These are phyloP conservation scores for Solanum etuberosum DNA, from an alignment of 257 asterid species.

Conservation along the genomic window DNA sequence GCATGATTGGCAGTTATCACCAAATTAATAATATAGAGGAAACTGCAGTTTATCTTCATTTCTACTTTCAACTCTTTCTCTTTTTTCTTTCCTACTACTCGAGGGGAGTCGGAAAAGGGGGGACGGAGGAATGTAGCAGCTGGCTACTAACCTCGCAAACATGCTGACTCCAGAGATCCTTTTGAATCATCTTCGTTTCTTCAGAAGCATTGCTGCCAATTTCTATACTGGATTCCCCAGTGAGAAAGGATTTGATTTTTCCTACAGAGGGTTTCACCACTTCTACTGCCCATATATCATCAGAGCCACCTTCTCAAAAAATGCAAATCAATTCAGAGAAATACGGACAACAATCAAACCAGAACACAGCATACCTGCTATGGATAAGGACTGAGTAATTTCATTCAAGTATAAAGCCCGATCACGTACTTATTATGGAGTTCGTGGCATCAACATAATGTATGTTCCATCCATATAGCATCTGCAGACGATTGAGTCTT, in stretches of 20 bases:
- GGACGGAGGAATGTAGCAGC: neutral
- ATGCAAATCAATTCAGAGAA: neutral
- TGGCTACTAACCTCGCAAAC: conserved; percentile 51
- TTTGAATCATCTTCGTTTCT: conserved; percentile 21
- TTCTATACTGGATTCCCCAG: conserved; percentile 6
- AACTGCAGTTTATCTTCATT: neutral
- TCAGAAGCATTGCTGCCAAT: conserved; percentile 2
- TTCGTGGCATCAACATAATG: conserved; percentile 60
- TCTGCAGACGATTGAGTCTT: conserved; percentile 57
- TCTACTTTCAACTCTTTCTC: neutral
- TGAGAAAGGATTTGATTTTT: conserved; percentile 49
- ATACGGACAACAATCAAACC: neutral
- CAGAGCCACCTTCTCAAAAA: conserved; percentile 25
- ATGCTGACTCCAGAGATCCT: conserved; percentile 72
- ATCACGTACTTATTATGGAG: conserved; percentile 39
- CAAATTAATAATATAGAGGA: neutral
- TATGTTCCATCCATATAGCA: conserved; percentile 74
- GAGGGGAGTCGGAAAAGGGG: neutral
- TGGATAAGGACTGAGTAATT: neutral
- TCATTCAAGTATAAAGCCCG: neutral
- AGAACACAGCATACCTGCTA: neutral
- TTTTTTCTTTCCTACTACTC: neutral
- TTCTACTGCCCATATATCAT: conserved; percentile 46
- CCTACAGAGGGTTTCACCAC: conserved; percentile 52
- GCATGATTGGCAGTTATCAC: neutral